These are phyloP conservation scores for Pleurotus tuoliensis DNA, from an alignment of 768 basidiomycete genomes.

Conservation along the genomic window DNA sequence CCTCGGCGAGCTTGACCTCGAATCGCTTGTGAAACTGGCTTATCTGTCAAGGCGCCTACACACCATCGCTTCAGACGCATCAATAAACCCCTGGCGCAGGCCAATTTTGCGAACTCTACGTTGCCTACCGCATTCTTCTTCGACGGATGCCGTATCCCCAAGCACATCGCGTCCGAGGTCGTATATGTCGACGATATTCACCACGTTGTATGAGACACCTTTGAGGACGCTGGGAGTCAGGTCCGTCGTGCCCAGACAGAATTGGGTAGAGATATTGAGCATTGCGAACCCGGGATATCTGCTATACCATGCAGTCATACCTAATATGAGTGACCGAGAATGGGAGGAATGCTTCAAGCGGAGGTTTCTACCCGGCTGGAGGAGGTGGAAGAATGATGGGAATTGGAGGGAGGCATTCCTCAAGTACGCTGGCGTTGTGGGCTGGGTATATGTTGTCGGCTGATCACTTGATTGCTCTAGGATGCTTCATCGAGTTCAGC, in stretches of 20 bases:
- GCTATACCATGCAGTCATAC: slow-evolving; percentile 63
- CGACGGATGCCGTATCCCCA: background rate
- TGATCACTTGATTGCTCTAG: slow-evolving; percentile 30
- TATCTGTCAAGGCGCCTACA: slow-evolving; percentile 59
- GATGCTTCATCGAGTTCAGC: slow-evolving; percentile 61
- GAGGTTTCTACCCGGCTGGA: slow-evolving; percentile 77
- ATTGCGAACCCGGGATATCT: slow-evolving; percentile 59
- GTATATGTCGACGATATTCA: background rate
- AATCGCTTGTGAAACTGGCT: slow-evolving; percentile 53
- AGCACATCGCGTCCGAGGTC: background rate
- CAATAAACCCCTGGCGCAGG: slow-evolving; percentile 72
- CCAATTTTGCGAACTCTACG: slow-evolving; percentile 62
- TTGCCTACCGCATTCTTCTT: slow-evolving; percentile 10
- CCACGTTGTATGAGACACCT: slow-evolving; percentile 39
- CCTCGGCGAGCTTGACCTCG: slow-evolving; percentile 62
- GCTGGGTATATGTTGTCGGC: background rate
- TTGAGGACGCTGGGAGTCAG: slow-evolving; percentile 62
- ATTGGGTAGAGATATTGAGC: slow-evolving; percentile 77
- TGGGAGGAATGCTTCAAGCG: slow-evolving; percentile 75
- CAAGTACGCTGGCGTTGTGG: slow-evolving; percentile 42
- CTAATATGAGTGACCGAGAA: slow-evolving; percentile 58
- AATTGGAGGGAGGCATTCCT: slow-evolving; percentile 65
- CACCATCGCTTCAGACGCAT: slow-evolving; percentile 54
- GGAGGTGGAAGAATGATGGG: slow-evolving; percentile 59
- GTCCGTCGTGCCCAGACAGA: slow-evolving; percentile 64